Percentiles rank a stretch among this genome's conserved stretches.
Conservation (phyloP, 805 yeast species). For the Maudiozyma bulderi region DNA sequence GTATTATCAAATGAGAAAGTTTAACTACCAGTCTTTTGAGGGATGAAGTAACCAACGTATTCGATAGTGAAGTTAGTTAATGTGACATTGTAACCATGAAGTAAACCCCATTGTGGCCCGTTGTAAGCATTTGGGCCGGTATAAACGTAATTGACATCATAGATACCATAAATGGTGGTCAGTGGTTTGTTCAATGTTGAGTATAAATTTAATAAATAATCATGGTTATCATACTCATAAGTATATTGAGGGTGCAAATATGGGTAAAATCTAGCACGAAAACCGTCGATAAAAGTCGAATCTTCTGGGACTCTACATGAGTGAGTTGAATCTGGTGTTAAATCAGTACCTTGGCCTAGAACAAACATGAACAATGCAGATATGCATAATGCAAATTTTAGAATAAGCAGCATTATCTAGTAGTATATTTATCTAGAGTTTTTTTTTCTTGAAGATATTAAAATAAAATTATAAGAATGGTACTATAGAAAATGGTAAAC, state of each 20-base stretch:
- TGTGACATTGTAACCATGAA: background rate
- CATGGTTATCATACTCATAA: background rate
- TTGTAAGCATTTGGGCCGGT: background rate
- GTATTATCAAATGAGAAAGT: conserved; percentile 15
- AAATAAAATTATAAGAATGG: too few species aligned
- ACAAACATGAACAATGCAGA: background rate
- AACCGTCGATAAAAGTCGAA: background rate
- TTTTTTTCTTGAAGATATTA: too few species aligned
- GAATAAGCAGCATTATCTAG: background rate
- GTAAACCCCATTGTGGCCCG: background rate
- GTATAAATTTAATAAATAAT: background rate
- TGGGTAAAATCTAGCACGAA: conserved; percentile 1
- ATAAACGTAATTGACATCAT: background rate
- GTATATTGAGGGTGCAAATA: background rate
- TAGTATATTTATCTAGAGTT: too few species aligned
- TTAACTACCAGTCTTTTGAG: conserved; percentile 27
- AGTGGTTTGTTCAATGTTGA: too few species aligned
- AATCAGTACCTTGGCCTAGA: background rate
- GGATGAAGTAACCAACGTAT: conserved; percentile 22
- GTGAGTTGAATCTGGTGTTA: background rate
- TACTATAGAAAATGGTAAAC: too few species aligned
- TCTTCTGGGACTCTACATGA: background rate
- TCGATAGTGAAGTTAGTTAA: conserved; percentile 18
- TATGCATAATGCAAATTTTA: background rate
- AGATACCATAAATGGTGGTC: background rate